These are phyloP conservation scores for Diplodia mutila DNA, from an alignment of 2,329 filamentous ascomycete species.

Conservation along the genomic window DNA sequence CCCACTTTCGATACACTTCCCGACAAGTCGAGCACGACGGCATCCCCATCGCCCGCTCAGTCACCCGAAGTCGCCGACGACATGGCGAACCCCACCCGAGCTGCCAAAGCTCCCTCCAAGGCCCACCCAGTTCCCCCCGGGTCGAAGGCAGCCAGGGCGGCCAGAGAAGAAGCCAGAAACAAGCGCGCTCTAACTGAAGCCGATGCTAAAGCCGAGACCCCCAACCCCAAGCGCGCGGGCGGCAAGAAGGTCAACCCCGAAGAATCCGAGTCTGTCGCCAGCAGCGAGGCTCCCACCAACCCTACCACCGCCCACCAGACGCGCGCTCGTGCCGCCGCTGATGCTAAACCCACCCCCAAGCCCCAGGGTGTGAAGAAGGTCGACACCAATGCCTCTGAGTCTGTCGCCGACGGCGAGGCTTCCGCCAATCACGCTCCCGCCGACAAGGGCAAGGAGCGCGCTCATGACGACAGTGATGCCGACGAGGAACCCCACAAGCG, in stretches of 20 bases:
- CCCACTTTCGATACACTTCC: background rate
- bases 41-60: too few species aligned
- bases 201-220: background rate
- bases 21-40: background rate
- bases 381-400: background rate
- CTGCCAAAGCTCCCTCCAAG: background rate
- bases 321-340: too few species aligned
- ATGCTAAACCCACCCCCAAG: background rate
- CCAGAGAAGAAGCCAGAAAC: too few species aligned
- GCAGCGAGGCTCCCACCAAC: too few species aligned
- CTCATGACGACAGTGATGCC: too few species aligned
- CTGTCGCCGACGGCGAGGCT: background rate
- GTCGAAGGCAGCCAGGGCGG: background rate
- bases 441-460: too few species aligned
- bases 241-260: background rate
- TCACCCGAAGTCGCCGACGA: background rate
- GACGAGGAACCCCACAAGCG: too few species aligned
- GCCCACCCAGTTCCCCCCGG: background rate
- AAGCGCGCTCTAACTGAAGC: background rate
- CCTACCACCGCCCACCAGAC: too few species aligned
- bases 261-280: background rate
- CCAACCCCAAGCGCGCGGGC: background rate
- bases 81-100: background rate
- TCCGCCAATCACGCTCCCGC: too few species aligned
- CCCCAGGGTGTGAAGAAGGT: background rate